Percentiles rank a stretch among this genome's conserved stretches.
Evolutionary conservation across 2,329 filamentous ascomycete genomes (phyloP).

Genomic region (Fonsecaea multimorphosa): DNA sequence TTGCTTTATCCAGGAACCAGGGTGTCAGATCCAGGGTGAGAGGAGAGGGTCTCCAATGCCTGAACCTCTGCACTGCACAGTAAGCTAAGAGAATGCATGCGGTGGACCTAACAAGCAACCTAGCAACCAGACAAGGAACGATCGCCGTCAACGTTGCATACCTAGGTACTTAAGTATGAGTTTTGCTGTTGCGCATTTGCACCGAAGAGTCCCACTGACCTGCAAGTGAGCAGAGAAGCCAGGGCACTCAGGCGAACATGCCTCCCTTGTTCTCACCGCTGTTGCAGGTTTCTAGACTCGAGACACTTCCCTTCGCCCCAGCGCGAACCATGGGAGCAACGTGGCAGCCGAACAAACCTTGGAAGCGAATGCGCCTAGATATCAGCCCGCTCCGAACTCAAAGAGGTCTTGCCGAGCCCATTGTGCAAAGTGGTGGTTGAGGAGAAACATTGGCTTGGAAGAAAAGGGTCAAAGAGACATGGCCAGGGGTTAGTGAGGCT

Average conservation of each 20-base stretch:
- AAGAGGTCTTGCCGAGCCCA: background rate
- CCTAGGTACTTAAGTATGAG: too few relatives aligned
- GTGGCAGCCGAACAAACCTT: conserved; percentile 8
- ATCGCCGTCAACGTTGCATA: background rate
- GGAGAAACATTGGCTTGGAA: background rate
- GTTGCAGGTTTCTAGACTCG: conserved; percentile 9
- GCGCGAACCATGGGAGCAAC: conserved; percentile 11
- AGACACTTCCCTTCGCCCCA: background rate
- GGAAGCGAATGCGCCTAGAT: background rate
- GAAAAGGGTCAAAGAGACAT: background rate
- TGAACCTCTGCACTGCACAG: background rate
- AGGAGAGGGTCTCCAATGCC: background rate
- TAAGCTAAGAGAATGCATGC: conserved; percentile 7
- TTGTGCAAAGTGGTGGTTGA: background rate
- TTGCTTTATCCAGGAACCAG: conserved; percentile 8
- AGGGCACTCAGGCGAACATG: background rate
- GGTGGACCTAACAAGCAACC: background rate
- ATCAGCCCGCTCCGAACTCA: background rate
- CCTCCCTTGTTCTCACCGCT: conserved; percentile 12
- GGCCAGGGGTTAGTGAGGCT: background rate
- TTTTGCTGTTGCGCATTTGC: conserved; percentile 2
- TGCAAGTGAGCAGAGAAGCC: background rate
- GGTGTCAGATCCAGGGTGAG: background rate
- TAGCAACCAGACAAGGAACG: background rate
- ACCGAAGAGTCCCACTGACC: background rate